Percentiles rank a stretch among this genome's conserved stretches.
Evolutionary conservation across 2,329 filamentous ascomycete genomes (phyloP).

Genomic region (Coniella vitis): DNA sequence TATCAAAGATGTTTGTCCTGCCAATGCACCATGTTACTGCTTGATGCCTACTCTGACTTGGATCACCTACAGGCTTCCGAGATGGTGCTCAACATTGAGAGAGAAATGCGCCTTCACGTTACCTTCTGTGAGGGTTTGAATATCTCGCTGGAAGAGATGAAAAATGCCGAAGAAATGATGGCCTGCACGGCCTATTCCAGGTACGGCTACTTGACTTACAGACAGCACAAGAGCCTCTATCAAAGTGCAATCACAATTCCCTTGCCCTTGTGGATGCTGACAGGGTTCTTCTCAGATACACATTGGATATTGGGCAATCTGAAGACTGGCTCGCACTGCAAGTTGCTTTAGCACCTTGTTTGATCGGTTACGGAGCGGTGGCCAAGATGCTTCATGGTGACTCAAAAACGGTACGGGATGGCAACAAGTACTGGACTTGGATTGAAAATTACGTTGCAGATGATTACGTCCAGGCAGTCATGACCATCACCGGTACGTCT

Average conservation of each 20-base stretch:
- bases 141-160: conserved; percentile 65
- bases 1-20: conserved; percentile 57
- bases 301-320: conserved; percentile 81
- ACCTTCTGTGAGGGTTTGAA: conserved; percentile 78
- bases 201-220: conserved; percentile 58
- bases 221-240: conserved; percentile 2
- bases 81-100: conserved; percentile 70
- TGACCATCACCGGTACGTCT: conserved; percentile 57
- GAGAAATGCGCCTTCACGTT: conserved; percentile 75
- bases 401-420: conserved; percentile 51
- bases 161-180: conserved; percentile 56
- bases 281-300: conserved; percentile 45
- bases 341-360: conserved; percentile 75
- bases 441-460: conserved; percentile 81
- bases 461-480: conserved; percentile 69
- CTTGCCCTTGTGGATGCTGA: conserved; percentile 2
- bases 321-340: conserved; percentile 86
- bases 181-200: conserved; percentile 36
- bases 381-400: conserved; percentile 64
- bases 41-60: not conserved
- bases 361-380: conserved; percentile 82
- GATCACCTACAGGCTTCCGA: conserved; percentile 26
- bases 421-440: conserved; percentile 82
- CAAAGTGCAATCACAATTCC: no score
- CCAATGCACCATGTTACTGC: no score